These are phyloP conservation scores for Syzygium grande DNA, from an alignment of 345 rosid species.

Conservation along the genomic window DNA sequence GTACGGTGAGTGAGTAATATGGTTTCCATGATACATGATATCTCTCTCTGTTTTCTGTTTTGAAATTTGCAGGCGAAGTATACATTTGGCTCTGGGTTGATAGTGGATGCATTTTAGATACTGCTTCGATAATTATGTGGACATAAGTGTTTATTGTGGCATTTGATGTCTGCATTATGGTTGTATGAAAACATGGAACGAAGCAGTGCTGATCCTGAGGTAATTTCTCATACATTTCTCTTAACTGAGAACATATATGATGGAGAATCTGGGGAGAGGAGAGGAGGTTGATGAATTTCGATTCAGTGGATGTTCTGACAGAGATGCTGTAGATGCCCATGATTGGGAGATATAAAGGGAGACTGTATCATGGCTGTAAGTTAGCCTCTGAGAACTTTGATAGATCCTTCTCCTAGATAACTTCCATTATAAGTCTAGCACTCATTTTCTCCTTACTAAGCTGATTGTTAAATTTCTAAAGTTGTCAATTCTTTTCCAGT, in stretches of 20 bases:
- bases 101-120: not conserved
- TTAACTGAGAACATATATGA: not conserved
- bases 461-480: not conserved
- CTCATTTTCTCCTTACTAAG: not conserved
- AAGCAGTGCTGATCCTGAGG: not conserved
- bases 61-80: not conserved
- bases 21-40: not conserved
- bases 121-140: not conserved
- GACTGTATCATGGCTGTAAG: slow-evolving; percentile 10
- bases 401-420: not conserved
- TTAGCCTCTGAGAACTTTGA: not conserved
- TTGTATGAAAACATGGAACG: not conserved
- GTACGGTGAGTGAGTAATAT: not conserved
- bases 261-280: not conserved
- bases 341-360: not conserved
- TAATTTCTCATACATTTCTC: not conserved
- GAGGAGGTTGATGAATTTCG: not conserved
- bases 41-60: not conserved
- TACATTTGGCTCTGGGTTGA: not conserved
- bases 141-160: not conserved
- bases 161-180: not conserved
- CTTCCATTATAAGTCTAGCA: not conserved
- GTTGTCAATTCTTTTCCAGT: slow-evolving; percentile 10
- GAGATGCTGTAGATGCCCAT: not conserved
- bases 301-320: not conserved